phyloP scores from a whole-genome alignment of 179 eudicot species.

The Nepenthes alata region DNA sequence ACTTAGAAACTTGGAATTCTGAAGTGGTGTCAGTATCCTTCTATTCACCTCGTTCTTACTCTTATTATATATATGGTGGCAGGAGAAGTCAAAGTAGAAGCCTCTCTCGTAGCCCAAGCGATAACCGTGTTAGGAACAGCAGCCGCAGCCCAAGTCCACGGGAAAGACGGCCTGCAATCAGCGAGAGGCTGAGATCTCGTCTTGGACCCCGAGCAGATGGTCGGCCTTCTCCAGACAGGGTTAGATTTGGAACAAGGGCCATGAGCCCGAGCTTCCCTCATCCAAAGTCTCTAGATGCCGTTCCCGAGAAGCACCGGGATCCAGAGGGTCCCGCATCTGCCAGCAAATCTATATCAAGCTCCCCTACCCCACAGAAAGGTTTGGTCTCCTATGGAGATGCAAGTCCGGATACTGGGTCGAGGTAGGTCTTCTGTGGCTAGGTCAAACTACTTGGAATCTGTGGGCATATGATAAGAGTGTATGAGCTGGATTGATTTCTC shows the following conservation, averaged over 20 bases:
- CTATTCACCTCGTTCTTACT: too few relatives aligned
- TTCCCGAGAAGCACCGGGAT: constrained; percentile 20
- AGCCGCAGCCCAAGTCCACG: constrained; percentile 61
- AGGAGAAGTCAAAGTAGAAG: constrained; percentile 69
- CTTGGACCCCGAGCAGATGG: constrained; percentile 48
- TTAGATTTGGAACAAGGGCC: constrained; percentile 38
- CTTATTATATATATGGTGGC: constrained; percentile 24
- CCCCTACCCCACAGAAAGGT: constrained; percentile 56
- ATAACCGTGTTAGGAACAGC: constrained; percentile 26
- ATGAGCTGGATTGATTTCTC: too few relatives aligned
- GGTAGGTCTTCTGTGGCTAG: constrained; percentile 8
- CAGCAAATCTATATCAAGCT: constrained; percentile 50
- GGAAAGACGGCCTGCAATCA: constrained; percentile 44
- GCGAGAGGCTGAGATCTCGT: constrained; percentile 70
- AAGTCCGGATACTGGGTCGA: constrained; percentile 49
- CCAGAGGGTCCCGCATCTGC: constrained; percentile 14
- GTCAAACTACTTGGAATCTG: too few relatives aligned
- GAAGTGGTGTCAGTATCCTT: too few relatives aligned
- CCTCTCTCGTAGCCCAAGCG: constrained; percentile 52
- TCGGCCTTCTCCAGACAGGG: constrained; percentile 26
- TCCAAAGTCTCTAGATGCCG: constrained; percentile 46
- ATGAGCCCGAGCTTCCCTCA: constrained; percentile 34
- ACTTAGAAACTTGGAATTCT: too few relatives aligned
- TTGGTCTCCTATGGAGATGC: constrained; percentile 78
- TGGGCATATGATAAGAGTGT: too few relatives aligned